phyloP scores from a whole-genome alignment of 768 basidiomycete genomes.

The Pleurotus ostreatus region DNA sequence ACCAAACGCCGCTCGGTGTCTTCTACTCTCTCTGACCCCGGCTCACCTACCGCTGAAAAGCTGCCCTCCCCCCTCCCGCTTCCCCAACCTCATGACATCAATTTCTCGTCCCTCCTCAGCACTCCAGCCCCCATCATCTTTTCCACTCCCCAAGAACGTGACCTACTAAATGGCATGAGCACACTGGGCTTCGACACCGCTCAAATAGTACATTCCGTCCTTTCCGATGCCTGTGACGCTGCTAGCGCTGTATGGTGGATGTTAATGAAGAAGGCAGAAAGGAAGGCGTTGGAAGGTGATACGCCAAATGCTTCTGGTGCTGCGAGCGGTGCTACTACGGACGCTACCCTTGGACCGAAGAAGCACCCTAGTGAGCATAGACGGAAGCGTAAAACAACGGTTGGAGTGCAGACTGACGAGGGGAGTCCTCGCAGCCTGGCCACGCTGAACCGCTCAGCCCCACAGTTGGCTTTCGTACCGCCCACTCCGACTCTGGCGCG shows the following conservation, averaged over 20 bases:
- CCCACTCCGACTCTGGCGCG: slow-evolving; percentile 65
- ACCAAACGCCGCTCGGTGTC: slow-evolving; percentile 96
- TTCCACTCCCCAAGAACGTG: slow-evolving; percentile 76
- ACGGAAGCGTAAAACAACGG: slow-evolving; percentile 22
- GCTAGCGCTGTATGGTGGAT: slow-evolving; percentile 97
- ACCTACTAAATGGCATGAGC: slow-evolving; percentile 72
- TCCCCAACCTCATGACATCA: slow-evolving; percentile 40
- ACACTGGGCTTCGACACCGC: slow-evolving; percentile 86
- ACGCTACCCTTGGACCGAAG: slow-evolving; percentile 14
- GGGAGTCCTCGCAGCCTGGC: slow-evolving; percentile 18
- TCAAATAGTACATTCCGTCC: slow-evolving; percentile 92
- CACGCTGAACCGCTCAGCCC: slow-evolving; percentile 36
- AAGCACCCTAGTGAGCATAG: slow-evolving; percentile 15
- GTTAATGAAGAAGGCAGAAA: slow-evolving; percentile 77
- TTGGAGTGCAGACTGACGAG: slow-evolving; percentile 46
- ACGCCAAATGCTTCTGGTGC: slow-evolving; percentile 9
- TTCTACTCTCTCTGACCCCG: slow-evolving; percentile 70
- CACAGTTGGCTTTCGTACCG: slow-evolving; percentile 71
- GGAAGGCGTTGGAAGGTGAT: slow-evolving; percentile 34
- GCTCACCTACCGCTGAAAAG: slow-evolving; percentile 48
- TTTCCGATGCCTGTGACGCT: slow-evolving; percentile 88
- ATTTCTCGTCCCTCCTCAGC: slow-evolving; percentile 60
- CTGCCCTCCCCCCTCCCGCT: slow-evolving; percentile 28
- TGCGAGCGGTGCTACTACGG: slow-evolving; percentile 10
- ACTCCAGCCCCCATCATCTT: slow-evolving; percentile 81